Percentiles rank a stretch among this genome's conserved stretches.
These are phyloP conservation scores for Pseudogymnoascus sp. DNA, from an alignment of 2,329 filamentous ascomycete genomes.

Conservation along the genomic window DNA sequence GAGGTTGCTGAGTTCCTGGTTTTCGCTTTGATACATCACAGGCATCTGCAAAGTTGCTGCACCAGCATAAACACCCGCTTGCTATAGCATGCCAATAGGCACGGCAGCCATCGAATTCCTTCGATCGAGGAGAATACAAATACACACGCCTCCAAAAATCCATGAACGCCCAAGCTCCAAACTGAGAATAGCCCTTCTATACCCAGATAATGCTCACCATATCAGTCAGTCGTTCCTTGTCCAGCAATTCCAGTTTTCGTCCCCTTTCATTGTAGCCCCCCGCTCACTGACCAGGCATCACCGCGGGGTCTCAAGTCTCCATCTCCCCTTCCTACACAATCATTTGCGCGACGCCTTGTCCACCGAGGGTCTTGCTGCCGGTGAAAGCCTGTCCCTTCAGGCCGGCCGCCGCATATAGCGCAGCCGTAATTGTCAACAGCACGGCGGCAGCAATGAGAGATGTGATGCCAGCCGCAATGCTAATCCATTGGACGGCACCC, in stretches of 20 bases:
- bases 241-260: slow-evolving; percentile 5
- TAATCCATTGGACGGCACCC: slow-evolving; percentile 77
- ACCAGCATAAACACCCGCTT: neutral
- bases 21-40: neutral
- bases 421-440: slow-evolving; percentile 63
- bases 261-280: neutral
- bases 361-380: slow-evolving; percentile 91
- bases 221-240: neutral
- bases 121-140: slow-evolving; percentile 7
- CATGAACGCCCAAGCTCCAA: slow-evolving; percentile 2
- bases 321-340: slow-evolving; percentile 55
- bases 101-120: neutral
- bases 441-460: slow-evolving; percentile 82
- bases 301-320: neutral
- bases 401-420: slow-evolving; percentile 74
- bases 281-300: slow-evolving; percentile 1
- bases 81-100: neutral
- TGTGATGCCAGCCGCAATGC: slow-evolving; percentile 53
- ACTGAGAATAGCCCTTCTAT: slow-evolving; percentile 3
- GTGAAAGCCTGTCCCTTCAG: slow-evolving; percentile 79
- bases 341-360: slow-evolving; percentile 92
- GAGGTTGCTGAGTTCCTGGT: neutral
- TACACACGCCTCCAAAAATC: slow-evolving; percentile 5
- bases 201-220: slow-evolving; percentile 4
- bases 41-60: neutral